phyloP scores from a whole-genome alignment of 352 stramenopile genomes.

The Discostella stelligera region DNA sequence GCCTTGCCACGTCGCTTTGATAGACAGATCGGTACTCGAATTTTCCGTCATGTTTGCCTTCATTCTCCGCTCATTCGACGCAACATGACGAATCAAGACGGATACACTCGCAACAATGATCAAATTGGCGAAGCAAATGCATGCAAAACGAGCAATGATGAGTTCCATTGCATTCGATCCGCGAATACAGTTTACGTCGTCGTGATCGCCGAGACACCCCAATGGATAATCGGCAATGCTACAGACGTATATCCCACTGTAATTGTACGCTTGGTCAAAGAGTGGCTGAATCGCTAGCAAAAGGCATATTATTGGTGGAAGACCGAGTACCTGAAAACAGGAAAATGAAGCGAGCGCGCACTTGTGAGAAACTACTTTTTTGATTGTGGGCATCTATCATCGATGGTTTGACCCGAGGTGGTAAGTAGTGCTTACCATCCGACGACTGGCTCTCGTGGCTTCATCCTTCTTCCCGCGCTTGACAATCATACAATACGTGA shows the following conservation, averaged over 20 bases:
- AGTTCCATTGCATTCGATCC: conserved; percentile 9
- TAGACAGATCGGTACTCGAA: conserved; percentile 2
- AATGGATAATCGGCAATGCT: conserved; percentile 15
- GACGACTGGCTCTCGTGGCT: conserved; percentile 5
- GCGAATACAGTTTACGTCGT: neutral
- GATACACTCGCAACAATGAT: conserved; percentile 18
- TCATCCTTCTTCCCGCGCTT: conserved; percentile 20
- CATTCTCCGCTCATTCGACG: conserved; percentile 19
- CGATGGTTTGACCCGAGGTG: too few relatives aligned
- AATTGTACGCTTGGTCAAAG: conserved; percentile 24
- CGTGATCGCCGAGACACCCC: neutral
- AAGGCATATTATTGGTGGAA: conserved; percentile 15
- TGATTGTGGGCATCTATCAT: too few relatives aligned
- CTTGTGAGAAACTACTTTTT: neutral
- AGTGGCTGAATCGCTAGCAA: conserved; percentile 13
- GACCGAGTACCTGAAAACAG: conserved; percentile 1
- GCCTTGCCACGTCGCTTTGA: conserved; percentile 25
- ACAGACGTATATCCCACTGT: conserved; percentile 15
- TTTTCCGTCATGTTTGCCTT: neutral
- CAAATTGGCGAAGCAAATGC: conserved; percentile 19
- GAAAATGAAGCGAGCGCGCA: neutral
- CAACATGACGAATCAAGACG: conserved; percentile 9
- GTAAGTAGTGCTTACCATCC: neutral
- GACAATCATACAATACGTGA: conserved; percentile 25
- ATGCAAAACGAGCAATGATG: conserved; percentile 24